Percentiles rank a stretch among this genome's conserved stretches.
phyloP scores from a whole-genome alignment of 176 grass and related monocot genomes.

The Zoysia japonica region DNA sequence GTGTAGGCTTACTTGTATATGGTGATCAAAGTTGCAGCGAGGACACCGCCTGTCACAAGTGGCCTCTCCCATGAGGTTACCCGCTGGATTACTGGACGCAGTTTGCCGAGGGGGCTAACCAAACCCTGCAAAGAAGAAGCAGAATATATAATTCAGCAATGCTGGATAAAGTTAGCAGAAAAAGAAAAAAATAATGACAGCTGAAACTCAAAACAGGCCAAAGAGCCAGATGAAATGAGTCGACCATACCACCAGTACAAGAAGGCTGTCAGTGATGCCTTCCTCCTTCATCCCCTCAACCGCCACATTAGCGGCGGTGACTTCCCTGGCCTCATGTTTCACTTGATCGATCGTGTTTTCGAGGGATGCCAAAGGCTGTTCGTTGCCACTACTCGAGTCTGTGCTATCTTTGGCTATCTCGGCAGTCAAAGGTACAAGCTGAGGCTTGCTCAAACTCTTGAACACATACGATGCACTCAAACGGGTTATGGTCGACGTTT shows the following conservation, averaged over 20 bases:
- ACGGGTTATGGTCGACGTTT: slow-evolving; percentile 56
- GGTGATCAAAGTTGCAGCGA: slow-evolving; percentile 42
- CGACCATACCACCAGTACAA: slow-evolving; percentile 63
- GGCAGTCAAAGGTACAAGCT: slow-evolving; percentile 19
- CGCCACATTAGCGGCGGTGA: slow-evolving; percentile 58
- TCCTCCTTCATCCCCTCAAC: slow-evolving; percentile 74
- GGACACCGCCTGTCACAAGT: slow-evolving; percentile 29
- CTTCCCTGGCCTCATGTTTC: slow-evolving; percentile 70
- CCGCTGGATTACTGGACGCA: slow-evolving; percentile 50
- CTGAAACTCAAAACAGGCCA: neutral
- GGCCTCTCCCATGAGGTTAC: slow-evolving; percentile 69
- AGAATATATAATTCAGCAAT: neutral
- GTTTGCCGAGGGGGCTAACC: slow-evolving; percentile 51
- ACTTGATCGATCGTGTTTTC: slow-evolving; percentile 67
- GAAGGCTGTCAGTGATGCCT: slow-evolving; percentile 78
- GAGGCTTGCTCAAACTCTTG: slow-evolving; percentile 57
- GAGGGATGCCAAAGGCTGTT: slow-evolving; percentile 43
- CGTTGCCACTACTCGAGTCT: slow-evolving; percentile 39
- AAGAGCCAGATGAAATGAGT: neutral
- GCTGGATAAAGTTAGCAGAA: neutral
- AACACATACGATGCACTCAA: slow-evolving; percentile 73
- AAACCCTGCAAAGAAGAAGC: slow-evolving; percentile 53
- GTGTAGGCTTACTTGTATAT: slow-evolving; percentile 71
- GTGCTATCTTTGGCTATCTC: slow-evolving; percentile 47
- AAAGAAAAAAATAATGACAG: neutral